phyloP scores from a whole-genome alignment of 352 stramenopile species.

The Globisporangium rhizosaccharum region DNA sequence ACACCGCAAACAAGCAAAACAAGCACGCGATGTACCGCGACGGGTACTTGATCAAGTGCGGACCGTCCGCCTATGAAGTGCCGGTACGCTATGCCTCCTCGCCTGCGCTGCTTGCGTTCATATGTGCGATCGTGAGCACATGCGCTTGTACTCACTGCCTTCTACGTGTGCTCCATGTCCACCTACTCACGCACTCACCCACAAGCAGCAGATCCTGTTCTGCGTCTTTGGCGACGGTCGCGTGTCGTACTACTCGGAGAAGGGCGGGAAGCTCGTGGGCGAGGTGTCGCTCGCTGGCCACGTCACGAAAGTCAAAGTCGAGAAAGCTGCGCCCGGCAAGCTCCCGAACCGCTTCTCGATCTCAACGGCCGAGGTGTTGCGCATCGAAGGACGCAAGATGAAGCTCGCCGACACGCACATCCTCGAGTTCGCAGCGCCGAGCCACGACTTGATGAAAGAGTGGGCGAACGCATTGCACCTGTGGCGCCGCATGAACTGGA shows the following conservation, averaged over 20 bases:
- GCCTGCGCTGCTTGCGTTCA: background rate
- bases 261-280: constrained; percentile 55
- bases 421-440: constrained; percentile 67
- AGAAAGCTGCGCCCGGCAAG: constrained; percentile 55
- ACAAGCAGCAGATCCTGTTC: constrained; percentile 48
- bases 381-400: constrained; percentile 74
- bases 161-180: background rate
- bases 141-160: background rate
- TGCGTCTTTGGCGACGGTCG: constrained; percentile 76
- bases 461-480: constrained; percentile 81
- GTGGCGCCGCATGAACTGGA: constrained; percentile 85
- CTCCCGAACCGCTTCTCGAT: constrained; percentile 74
- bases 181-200: background rate
- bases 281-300: constrained; percentile 61
- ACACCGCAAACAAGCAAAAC: background rate
- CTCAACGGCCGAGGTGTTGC: constrained; percentile 56
- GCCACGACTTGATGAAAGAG: constrained; percentile 79
- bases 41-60: constrained; percentile 71
- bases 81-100: constrained; percentile 26
- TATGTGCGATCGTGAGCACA: background rate
- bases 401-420: constrained; percentile 58
- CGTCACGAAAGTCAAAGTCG: constrained; percentile 74
- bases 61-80: constrained; percentile 36
- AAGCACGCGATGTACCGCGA: constrained; percentile 62
- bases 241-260: constrained; percentile 70